Conservation (phyloP, 2,329 filamentous ascomycete genomes). For the Alternaria arborescens region DNA sequence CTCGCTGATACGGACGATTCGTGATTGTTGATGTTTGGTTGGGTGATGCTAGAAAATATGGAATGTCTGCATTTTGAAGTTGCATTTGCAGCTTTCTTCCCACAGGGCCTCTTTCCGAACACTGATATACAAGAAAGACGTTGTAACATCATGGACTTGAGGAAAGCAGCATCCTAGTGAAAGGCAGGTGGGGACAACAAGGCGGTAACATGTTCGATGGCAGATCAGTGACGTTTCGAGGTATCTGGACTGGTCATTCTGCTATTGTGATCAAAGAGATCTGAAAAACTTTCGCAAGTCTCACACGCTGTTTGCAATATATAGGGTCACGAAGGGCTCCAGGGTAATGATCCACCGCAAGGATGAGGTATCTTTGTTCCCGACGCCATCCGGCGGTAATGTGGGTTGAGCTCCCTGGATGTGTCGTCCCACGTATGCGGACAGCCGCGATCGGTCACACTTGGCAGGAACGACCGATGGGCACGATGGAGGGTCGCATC, state of each 20-base stretch:
- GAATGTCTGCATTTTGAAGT: not conserved
- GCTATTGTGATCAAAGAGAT: not conserved
- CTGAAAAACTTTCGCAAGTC: not conserved
- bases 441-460: not conserved
- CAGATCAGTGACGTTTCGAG: not conserved
- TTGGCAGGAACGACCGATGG: not conserved
- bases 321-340: not conserved
- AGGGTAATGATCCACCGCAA: not conserved
- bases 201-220: not conserved
- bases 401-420: not conserved
- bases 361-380: not conserved
- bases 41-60: not conserved
- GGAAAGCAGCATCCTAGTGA: not conserved
- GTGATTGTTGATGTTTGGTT: not conserved
- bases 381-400: constrained; percentile 2
- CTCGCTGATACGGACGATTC: not conserved
- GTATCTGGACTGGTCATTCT: not conserved
- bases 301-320: not conserved
- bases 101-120: not conserved
- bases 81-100: not conserved
- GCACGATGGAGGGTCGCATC: not conserved
- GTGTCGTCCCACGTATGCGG: constrained; percentile 2
- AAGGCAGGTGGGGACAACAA: not conserved
- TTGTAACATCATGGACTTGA: not conserved
- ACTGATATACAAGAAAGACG: not conserved